Conservation (phyloP, 768 basidiomycete species). For the Mycena leptocephala region DNA sequence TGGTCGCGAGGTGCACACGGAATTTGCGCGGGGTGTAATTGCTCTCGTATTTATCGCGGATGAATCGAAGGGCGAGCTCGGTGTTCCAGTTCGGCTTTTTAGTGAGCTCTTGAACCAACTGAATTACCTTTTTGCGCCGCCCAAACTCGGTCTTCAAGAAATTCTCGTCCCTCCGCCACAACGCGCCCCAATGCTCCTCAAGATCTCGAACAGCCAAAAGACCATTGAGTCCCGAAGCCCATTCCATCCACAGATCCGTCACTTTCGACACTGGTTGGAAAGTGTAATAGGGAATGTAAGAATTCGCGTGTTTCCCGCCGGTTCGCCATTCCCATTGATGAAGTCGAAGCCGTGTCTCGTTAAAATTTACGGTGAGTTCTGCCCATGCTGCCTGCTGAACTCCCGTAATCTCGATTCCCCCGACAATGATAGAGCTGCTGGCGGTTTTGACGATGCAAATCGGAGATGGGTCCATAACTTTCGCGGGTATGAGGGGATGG, state of each 20-base stretch:
- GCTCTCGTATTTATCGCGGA: neutral
- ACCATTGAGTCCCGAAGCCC: no score
- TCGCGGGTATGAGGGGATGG: no score
- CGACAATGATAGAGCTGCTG: neutral
- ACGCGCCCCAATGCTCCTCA: conserved; percentile 8
- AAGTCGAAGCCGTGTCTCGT: no score
- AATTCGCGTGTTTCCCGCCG: no score
- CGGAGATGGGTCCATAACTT: no score
- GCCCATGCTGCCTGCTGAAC: neutral
- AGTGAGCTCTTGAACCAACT: conserved; percentile 4
- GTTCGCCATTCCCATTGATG: no score
- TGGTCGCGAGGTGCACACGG: neutral
- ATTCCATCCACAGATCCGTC: no score
- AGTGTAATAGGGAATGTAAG: no score
- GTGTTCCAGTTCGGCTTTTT: conserved; percentile 7
- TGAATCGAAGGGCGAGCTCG: conserved; percentile 12
- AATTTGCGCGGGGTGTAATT: conserved; percentile 1
- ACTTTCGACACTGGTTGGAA: no score
- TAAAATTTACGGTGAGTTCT: neutral
- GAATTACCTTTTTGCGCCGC: conserved; percentile 15
- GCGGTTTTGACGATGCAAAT: no score
- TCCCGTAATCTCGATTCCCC: neutral
- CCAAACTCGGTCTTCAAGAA: conserved; percentile 5
- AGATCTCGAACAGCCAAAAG: conserved; percentile 4
- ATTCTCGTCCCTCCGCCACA: conserved; percentile 1